Evolutionary conservation across 192 early-diverging fungal species (phyloP).

Genomic region (Backusella sp.): DNA sequence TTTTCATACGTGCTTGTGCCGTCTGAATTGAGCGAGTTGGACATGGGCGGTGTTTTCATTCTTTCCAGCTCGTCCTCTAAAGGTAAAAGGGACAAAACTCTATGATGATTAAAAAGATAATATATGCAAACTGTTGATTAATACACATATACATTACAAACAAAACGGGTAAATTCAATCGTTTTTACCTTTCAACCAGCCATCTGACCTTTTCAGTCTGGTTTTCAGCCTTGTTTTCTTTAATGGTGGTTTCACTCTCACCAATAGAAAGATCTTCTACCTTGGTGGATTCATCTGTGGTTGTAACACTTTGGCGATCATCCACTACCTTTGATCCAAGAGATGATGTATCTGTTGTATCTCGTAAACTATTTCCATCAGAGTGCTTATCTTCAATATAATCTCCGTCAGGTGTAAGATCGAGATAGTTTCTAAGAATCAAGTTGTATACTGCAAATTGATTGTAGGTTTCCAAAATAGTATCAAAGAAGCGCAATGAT

Average conservation of each 20-base stretch:
- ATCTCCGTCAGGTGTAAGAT: slow-evolving; percentile 30
- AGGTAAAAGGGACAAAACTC: slow-evolving; percentile 36
- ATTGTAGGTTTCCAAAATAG: slow-evolving; percentile 56
- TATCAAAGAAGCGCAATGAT: slow-evolving; percentile 60
- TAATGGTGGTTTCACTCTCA: slow-evolving; percentile 1
- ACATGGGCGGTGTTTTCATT: slow-evolving; percentile 33
- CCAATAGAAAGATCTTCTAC: slow-evolving; percentile 20
- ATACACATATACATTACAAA: slow-evolving; percentile 3
- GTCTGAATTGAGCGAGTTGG: background rate
- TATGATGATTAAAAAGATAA: background rate
- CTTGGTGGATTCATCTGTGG: slow-evolving; percentile 11
- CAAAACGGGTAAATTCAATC: background rate
- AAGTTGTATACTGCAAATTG: slow-evolving; percentile 60
- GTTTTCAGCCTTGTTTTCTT: slow-evolving; percentile 36
- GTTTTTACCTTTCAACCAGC: slow-evolving; percentile 37
- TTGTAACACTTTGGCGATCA: background rate
- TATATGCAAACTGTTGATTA: background rate
- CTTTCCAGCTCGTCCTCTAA: slow-evolving; percentile 39
- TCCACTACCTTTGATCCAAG: slow-evolving; percentile 17
- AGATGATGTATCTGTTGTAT: slow-evolving; percentile 19
- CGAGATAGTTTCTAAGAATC: slow-evolving; percentile 54
- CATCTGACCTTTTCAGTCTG: slow-evolving; percentile 34
- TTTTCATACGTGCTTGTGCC: background rate
- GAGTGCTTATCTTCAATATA: slow-evolving; percentile 25
- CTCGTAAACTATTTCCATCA: background rate